Percentiles rank a stretch among this genome's conserved stretches.
These are phyloP conservation scores for Ogataea ramenticola DNA, from an alignment of 805 yeast genomes.

Conservation along the genomic window DNA sequence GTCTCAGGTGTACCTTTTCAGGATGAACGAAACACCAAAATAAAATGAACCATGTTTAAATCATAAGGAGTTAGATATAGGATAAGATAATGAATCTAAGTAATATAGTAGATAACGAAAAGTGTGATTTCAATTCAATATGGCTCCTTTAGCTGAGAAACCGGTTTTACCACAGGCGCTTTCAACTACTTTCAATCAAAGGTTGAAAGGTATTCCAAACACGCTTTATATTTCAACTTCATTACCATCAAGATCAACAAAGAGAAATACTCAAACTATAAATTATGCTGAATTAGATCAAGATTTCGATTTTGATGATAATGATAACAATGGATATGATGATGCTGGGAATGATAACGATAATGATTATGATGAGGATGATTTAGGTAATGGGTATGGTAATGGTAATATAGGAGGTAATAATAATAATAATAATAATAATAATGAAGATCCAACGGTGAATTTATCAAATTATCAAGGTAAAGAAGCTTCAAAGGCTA, in stretches of 20 bases:
- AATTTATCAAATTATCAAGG: slow-evolving; percentile 27
- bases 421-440: slow-evolving; percentile 1
- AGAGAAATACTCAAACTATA: slow-evolving; percentile 57
- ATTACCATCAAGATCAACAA: slow-evolving; percentile 70
- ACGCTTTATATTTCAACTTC: slow-evolving; percentile 60
- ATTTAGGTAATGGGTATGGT: slow-evolving; percentile 6
- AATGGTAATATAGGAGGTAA: neutral
- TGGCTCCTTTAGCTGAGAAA: slow-evolving; percentile 12
- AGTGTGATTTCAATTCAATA: too few species aligned
- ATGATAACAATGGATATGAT: slow-evolving; percentile 18
- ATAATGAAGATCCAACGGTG: slow-evolving; percentile 7
- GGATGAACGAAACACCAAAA: too few species aligned
- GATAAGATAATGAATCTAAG: too few species aligned
- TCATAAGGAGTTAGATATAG: too few species aligned
- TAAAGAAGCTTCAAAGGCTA: slow-evolving; percentile 33
- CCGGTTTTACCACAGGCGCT: slow-evolving; percentile 66
- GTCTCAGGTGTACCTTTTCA: too few species aligned
- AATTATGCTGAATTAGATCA: slow-evolving; percentile 82
- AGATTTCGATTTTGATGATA: slow-evolving; percentile 29
- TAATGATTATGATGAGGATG: slow-evolving; percentile 31
- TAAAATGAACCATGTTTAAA: too few species aligned
- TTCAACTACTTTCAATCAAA: slow-evolving; percentile 63
- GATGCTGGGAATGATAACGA: slow-evolving; percentile 16
- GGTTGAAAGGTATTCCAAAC: slow-evolving; percentile 68
- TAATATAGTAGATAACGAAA: too few species aligned